Conservation (phyloP, 1,284 basidiomycete species). For the Uromyces viciae-fabae region DNA sequence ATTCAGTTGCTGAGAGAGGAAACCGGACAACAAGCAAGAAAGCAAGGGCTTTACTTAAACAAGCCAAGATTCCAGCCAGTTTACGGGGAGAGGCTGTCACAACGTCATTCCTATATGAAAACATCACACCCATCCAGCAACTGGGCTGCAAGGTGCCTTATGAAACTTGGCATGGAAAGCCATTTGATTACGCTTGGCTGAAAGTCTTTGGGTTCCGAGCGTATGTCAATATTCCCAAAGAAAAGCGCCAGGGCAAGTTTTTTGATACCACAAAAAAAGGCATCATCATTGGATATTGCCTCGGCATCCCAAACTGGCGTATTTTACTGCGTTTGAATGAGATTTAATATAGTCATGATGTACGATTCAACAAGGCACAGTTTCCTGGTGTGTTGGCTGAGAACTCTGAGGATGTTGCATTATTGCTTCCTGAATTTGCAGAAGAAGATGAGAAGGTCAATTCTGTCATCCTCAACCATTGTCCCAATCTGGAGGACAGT, state of each 20-base stretch:
- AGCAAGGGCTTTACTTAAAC: too few species aligned
- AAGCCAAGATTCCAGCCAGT: background rate
- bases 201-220: constrained; percentile 9
- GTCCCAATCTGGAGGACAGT: too few species aligned
- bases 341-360: constrained; percentile 5
- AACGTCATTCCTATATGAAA: constrained; percentile 54
- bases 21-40: too few species aligned
- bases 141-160: background rate
- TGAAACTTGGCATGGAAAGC: background rate
- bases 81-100: constrained; percentile 54
- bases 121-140: constrained; percentile 49
- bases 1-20: too few species aligned
- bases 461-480: too few species aligned
- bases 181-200: background rate
- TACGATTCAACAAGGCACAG: background rate
- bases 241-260: background rate
- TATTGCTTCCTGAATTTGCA: too few species aligned
- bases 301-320: constrained; percentile 1
- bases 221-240: background rate
- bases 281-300: background rate
- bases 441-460: too few species aligned
- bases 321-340: background rate
- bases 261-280: background rate
- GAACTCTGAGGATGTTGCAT: too few species aligned
- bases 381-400: constrained; percentile 21